phyloP scores from a whole-genome alignment of 345 rosid species.

The Lepidium sativum region DNA sequence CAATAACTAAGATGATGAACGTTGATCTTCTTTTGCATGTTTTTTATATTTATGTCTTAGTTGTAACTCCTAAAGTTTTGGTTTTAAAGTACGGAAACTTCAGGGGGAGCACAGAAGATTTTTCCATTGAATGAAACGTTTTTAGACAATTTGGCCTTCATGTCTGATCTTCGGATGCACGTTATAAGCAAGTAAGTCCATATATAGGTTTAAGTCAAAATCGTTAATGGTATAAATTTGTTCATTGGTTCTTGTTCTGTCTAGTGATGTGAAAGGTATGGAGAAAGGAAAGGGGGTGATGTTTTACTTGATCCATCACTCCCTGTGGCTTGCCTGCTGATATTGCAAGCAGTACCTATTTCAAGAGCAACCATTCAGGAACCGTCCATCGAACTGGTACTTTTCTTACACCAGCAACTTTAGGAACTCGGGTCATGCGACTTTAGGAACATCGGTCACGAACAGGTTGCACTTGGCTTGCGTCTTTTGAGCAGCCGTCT shows the following conservation, averaged over 20 bases:
- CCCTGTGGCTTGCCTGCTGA: constrained; percentile 67
- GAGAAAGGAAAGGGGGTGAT: constrained; percentile 78
- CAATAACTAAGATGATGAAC: not conserved
- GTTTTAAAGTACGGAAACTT: constrained; percentile 64
- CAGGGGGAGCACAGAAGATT: constrained; percentile 48
- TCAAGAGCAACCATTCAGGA: constrained; percentile 59
- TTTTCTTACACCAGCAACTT: constrained; percentile 54
- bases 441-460: too few species aligned
- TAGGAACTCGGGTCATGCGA: too few species aligned
- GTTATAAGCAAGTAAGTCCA: constrained; percentile 55
- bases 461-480: too few species aligned
- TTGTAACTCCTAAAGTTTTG: not conserved
- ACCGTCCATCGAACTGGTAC: constrained; percentile 59
- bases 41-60: not conserved
- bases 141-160: constrained; percentile 58
- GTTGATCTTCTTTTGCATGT: not conserved
- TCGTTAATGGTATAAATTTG: not conserved
- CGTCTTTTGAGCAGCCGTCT: too few species aligned
- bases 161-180: constrained; percentile 66
- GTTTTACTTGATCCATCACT: constrained; percentile 48
- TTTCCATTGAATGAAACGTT: constrained; percentile 77
- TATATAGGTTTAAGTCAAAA: not conserved
- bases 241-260: not conserved
- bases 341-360: constrained; percentile 69
- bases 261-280: constrained; percentile 55